phyloP scores from a whole-genome alignment of 768 basidiomycete genomes.

The Mycena vitilis region DNA sequence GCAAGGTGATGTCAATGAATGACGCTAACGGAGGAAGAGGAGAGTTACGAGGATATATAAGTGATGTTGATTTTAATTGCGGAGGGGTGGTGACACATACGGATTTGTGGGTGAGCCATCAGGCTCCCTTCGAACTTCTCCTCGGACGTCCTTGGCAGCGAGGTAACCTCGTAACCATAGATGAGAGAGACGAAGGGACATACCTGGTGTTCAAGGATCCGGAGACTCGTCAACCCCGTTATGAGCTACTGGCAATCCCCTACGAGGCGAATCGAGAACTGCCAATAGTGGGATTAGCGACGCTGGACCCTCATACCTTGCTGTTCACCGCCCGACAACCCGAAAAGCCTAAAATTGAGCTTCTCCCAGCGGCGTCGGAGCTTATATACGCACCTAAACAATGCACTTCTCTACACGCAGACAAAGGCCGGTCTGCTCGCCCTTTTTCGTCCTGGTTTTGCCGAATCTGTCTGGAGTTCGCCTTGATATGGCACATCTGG shows the following conservation, averaged over 20 bases:
- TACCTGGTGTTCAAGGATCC: conserved; percentile 15
- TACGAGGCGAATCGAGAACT: too few relatives aligned
- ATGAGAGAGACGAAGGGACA: conserved; percentile 36
- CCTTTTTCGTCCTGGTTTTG: too few relatives aligned
- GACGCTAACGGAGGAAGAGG: conserved; percentile 46
- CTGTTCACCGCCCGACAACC: too few relatives aligned
- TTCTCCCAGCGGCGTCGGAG: too few relatives aligned
- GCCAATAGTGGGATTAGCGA: too few relatives aligned
- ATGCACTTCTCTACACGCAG: too few relatives aligned
- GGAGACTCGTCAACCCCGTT: not conserved
- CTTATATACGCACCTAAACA: too few relatives aligned
- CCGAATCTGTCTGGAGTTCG: too few relatives aligned
- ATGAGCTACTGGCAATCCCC: not conserved
- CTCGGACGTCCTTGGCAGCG: conserved; percentile 23
- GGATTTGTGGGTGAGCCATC: conserved; percentile 38
- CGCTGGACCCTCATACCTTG: too few relatives aligned
- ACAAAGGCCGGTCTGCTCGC: too few relatives aligned
- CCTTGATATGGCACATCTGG: too few relatives aligned
- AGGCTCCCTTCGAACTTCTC: conserved; percentile 24
- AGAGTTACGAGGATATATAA: conserved; percentile 35
- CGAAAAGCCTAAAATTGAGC: too few relatives aligned
- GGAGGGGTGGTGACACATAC: conserved; percentile 37
- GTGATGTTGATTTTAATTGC: conserved; percentile 36
- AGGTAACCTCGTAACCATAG: conserved; percentile 34
- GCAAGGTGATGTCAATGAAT: conserved; percentile 26